Conservation (phyloP, 768 basidiomycete genomes). For the Kwoniella newhampshirensis region DNA sequence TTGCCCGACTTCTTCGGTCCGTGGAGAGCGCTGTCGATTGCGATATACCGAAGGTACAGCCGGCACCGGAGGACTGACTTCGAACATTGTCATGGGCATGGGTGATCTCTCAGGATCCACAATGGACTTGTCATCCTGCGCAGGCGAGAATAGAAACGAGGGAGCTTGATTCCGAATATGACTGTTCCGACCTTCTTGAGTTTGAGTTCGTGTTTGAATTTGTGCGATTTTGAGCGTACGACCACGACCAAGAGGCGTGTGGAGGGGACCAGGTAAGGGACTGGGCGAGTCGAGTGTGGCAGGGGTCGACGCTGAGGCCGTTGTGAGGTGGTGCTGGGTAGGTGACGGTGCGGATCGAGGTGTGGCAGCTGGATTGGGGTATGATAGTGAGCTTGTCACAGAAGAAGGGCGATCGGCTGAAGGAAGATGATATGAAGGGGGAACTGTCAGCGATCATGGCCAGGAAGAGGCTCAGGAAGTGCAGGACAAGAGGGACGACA, state of each 20-base stretch:
- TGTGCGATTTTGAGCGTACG: not conserved
- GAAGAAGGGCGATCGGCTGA: slow-evolving; percentile 13
- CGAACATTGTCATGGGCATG: too few species aligned
- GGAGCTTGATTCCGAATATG: too few species aligned
- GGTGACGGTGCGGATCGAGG: slow-evolving; percentile 11
- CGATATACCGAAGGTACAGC: too few species aligned
- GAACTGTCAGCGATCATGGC: too few species aligned
- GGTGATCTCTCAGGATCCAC: slow-evolving; percentile 28
- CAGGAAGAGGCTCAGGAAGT: too few species aligned
- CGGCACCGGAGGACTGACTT: too few species aligned
- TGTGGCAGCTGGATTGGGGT: slow-evolving; percentile 13
- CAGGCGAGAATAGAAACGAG: slow-evolving; percentile 18
- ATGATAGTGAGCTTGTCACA: slow-evolving; percentile 3
- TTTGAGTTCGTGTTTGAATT: too few species aligned
- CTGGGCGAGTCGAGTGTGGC: slow-evolving; percentile 17
- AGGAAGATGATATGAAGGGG: not conserved
- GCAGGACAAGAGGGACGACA: not conserved
- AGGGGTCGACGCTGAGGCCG: slow-evolving; percentile 1
- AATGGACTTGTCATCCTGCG: slow-evolving; percentile 25
- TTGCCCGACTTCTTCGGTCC: not conserved
- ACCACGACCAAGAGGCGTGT: not conserved
- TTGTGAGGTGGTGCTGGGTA: slow-evolving; percentile 5
- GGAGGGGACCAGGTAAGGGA: slow-evolving; percentile 7
- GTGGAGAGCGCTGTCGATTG: too few species aligned
- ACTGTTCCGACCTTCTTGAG: too few species aligned